Base-by-base conservation (phyloP, 768 basidiomycete species). In the Pisolithus tinctorius region DNA sequence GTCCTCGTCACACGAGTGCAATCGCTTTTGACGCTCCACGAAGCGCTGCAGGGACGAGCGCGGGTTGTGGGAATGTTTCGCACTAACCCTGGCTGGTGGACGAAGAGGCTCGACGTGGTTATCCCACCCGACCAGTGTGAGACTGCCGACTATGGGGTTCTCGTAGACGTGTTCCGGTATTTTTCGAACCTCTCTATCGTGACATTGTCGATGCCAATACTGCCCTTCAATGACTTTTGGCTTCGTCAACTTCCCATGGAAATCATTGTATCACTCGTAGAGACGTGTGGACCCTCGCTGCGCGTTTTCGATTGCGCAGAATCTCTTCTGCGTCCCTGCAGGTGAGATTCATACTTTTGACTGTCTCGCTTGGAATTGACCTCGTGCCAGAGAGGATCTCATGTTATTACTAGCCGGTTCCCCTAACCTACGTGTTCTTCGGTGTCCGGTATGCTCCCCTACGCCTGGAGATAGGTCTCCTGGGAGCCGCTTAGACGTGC, bases 261-360 rank as follows among this genome's bases (percentile, higher is more conserved):
- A 11, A 36, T 65, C n/a, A 20, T 65, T 3, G 40, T 40, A 2
- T 53, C 65, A 23, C 48, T 65, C 13, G 59, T 52, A 14, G 63
- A 67, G 57, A 57, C 60, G 23, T 65, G 63, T 10, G 63, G 63
- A 20, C 23, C 46, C 8, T 65, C 63, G 20, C 55, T 65, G 9
- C 60, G 62, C 38, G 42, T 55, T 27, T 66, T 65, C 47, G 63
- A 65, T 36, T 65, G 64, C 36, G 67, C 63, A 6, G 65, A 67
- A 26, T 65, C 64, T 13, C 52, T 60, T 16, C 55, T 65, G 48
- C 59, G 65, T 45, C 64, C 64, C 17, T 65, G 57, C 52, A 65
- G 64, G 64, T 48, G 51, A 66, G 56, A 13, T 30, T n/a, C 11
- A 4, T 39, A 51, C 2, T 10, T 6, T 7, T 13, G 8, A 51